Percentiles rank a stretch among this genome's conserved stretches.
phyloP scores from a whole-genome alignment of 75 land plant species.

The Adiantum capillusveneris region DNA sequence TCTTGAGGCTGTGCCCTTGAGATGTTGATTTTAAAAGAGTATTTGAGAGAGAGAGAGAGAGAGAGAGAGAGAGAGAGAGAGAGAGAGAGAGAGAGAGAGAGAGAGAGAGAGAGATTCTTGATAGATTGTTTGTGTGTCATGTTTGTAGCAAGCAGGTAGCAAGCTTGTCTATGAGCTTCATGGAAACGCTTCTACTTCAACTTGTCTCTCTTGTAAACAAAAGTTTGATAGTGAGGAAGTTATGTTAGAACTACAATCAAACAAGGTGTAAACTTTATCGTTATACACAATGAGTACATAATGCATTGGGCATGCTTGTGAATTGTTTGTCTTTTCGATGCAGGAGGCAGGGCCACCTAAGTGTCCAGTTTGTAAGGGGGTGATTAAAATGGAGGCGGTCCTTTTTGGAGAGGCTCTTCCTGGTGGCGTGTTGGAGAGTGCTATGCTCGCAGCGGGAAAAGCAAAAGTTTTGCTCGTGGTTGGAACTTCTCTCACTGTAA shows the following conservation, averaged over 20 bases:
- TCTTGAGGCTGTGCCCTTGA: too few species aligned
- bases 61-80: too few species aligned
- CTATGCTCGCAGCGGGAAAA: slow-evolving; percentile 10
- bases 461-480: slow-evolving; percentile 20
- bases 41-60: too few species aligned
- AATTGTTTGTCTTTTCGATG: too few species aligned
- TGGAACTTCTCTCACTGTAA: slow-evolving; percentile 25
- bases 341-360: slow-evolving; percentile 14
- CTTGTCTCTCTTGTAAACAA: slow-evolving; percentile 20
- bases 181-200: slow-evolving; percentile 22
- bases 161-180: slow-evolving; percentile 21
- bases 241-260: slow-evolving; percentile 9
- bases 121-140: too few species aligned
- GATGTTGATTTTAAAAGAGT: too few species aligned
- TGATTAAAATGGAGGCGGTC: slow-evolving; percentile 26
- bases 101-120: too few species aligned
- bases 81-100: too few species aligned
- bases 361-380: slow-evolving; percentile 16
- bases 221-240: slow-evolving; percentile 5
- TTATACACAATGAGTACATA: too few species aligned
- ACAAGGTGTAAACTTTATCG: slow-evolving; percentile 5
- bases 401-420: slow-evolving; percentile 27
- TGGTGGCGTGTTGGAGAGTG: slow-evolving; percentile 9
- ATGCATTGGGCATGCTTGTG: too few species aligned
- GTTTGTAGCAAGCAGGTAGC: slow-evolving; percentile 27